Evolutionary conservation across 2,329 filamentous ascomycete species (phyloP).

Genomic region (Aspergillus calidoustus): DNA sequence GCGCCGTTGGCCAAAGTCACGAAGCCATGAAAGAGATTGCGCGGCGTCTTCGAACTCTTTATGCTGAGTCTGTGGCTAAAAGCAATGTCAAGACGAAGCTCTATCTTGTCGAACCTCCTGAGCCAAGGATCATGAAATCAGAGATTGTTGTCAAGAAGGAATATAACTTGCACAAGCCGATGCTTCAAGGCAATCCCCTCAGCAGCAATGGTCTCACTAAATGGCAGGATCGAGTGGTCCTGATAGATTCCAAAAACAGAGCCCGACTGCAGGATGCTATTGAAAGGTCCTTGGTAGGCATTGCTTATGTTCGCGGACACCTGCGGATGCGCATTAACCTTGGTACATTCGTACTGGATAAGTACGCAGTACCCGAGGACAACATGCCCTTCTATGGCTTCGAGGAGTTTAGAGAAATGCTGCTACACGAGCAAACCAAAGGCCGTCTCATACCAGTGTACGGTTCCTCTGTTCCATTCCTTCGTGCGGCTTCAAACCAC

Average conservation of each 20-base stretch:
- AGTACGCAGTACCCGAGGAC: slow-evolving; percentile 37
- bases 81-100: slow-evolving; percentile 36
- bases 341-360: slow-evolving; percentile 45
- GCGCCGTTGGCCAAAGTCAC: slow-evolving; percentile 36
- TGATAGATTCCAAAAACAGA: slow-evolving; percentile 37
- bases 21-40: slow-evolving; percentile 45
- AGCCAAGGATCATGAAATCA: slow-evolving; percentile 23
- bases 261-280: slow-evolving; percentile 35
- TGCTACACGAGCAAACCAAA: slow-evolving; percentile 41
- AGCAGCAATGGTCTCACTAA: slow-evolving; percentile 23
- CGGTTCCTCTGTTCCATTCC: slow-evolving; percentile 10
- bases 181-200: slow-evolving; percentile 27
- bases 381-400: slow-evolving; percentile 34
- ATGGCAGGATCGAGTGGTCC: slow-evolving; percentile 27
- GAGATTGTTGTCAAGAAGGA: slow-evolving; percentile 33
- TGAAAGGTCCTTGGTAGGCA: slow-evolving; percentile 35
- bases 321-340: slow-evolving; percentile 50
- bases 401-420: slow-evolving; percentile 48
- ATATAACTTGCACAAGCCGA: slow-evolving; percentile 23
- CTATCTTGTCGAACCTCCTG: slow-evolving; percentile 39
- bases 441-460: slow-evolving; percentile 46
- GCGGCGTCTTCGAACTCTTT: slow-evolving; percentile 31
- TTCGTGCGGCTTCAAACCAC: background rate
- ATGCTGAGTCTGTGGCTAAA: slow-evolving; percentile 35
- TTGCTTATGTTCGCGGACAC: slow-evolving; percentile 39